Percentiles rank a stretch among this genome's conserved stretches.
Evolutionary conservation across 257 asterid genomes (phyloP).

Genomic region (Lavandula angustifolia): DNA sequence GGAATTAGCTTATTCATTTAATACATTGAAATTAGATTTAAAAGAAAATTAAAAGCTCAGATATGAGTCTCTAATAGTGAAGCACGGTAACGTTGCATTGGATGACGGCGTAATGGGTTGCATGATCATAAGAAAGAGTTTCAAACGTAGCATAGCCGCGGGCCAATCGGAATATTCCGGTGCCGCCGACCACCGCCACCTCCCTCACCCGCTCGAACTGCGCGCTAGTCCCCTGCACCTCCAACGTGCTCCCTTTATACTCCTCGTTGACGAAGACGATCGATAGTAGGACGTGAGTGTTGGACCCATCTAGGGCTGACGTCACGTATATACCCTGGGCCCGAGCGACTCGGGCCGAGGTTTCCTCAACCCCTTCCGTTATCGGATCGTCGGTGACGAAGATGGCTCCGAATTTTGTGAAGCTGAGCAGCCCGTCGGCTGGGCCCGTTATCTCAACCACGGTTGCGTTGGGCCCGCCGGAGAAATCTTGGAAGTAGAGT

Average conservation of each 20-base stretch:
- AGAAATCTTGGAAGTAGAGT: conserved; percentile 45
- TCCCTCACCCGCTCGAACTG: conserved; percentile 56
- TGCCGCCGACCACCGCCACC: conserved; percentile 63
- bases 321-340: conserved; percentile 57
- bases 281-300: conserved; percentile 49
- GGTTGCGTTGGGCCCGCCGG: conserved; percentile 52
- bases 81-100: conserved; percentile 43
- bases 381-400: conserved; percentile 54
- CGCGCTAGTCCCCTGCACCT: conserved; percentile 52
- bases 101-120: conserved; percentile 40
- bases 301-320: conserved; percentile 54
- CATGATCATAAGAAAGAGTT: conserved; percentile 44
- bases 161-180: conserved; percentile 57
- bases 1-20: no score
- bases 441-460: conserved; percentile 44
- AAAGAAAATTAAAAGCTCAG: no score
- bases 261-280: conserved; percentile 44
- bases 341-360: conserved; percentile 42
- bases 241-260: conserved; percentile 50
- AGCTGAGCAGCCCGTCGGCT: conserved; percentile 34
- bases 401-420: conserved; percentile 49
- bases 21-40: no score
- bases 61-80: conserved; percentile 25
- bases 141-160: conserved; percentile 56
- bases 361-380: conserved; percentile 36